Evolutionary conservation across 2,329 filamentous ascomycete species (phyloP), one percentile per base, ranked within the genome.

Genomic region (Fusarium bactridioides): DNA sequence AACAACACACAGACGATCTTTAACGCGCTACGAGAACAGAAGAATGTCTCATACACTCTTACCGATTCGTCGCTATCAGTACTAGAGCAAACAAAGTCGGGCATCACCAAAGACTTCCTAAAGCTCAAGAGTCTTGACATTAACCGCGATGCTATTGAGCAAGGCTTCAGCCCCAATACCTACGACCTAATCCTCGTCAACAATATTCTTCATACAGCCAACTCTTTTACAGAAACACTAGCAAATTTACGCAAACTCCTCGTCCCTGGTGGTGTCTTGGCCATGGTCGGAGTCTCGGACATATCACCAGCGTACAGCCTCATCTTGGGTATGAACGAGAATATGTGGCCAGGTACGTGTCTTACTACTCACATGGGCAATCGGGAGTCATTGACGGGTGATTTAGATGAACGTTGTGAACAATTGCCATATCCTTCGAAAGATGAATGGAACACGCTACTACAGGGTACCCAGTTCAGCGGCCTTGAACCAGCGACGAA

Each of bases 401-500:
- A 0, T 4, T 2, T 3, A 73, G 70, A 53, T 4, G 31, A 33
- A 3, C 50, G 41, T 1, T n/a, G 10, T 21, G 44, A 47, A 10
- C 70, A 50, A 7, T 37, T 73, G 3, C 44, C 41, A 5, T 51
- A 23, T 1, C 70, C 70, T 12, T 53, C 70, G 4, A 18, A 41
- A 11, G 13, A 9, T 1, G 61, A 44, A 10, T 73, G 70, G 70
- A 53, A 27, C 7, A 44, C 25, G 3, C 2, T 57, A 1, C n/a
- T 73, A 1, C 47, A 40, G 11, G 29, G 15, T 6, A 73, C 44
- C 6, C 21, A 56, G 4, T 71, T 73, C 33, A 61, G 70, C 3
- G 56, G 54, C 0, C 57, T 71, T 5, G 70, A 73, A 18, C 70
- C 70, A 19, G 66, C 66, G 6, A 71, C 70, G 1, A 73, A 29